These are phyloP conservation scores for Suillus clintonianus DNA, from an alignment of 768 basidiomycete genomes.

Conservation along the genomic window DNA sequence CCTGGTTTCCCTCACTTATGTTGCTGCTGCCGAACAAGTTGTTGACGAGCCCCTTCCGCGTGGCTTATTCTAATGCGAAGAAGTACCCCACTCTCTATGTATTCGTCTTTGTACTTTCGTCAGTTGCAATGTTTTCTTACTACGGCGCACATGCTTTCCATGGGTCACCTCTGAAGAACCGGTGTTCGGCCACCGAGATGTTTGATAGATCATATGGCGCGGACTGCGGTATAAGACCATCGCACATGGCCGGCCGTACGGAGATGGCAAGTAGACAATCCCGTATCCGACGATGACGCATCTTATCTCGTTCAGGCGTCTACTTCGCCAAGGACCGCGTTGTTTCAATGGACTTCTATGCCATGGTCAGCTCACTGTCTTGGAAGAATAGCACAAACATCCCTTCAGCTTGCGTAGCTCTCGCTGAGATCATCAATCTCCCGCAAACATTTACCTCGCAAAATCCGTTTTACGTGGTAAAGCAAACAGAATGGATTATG, in stretches of 20 bases:
- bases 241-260: conserved; percentile 61
- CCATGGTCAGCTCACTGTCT: conserved; percentile 24
- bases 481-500: conserved; percentile 69
- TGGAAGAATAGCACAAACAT: conserved; percentile 56
- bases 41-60: conserved; percentile 60
- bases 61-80: too few relatives aligned
- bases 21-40: conserved; percentile 52
- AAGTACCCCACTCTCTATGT: too few relatives aligned
- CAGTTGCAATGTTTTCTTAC: too few relatives aligned
- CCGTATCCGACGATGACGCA: not conserved
- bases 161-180: too few relatives aligned
- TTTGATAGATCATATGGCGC: conserved; percentile 63
- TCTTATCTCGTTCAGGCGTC: conserved; percentile 44
- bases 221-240: conserved; percentile 65
- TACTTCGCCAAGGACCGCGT: conserved; percentile 65
- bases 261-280: conserved; percentile 48
- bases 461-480: conserved; percentile 62
- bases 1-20: conserved; percentile 63
- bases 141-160: too few relatives aligned
- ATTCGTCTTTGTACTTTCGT: too few relatives aligned
- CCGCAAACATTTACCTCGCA: conserved; percentile 52
- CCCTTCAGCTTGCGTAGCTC: conserved; percentile 53
- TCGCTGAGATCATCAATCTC: conserved; percentile 69
- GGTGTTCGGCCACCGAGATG: too few relatives aligned
- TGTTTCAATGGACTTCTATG: conserved; percentile 49